Conservation (phyloP, 140 eudicot genomes). For the Cichorium intybus region DNA sequence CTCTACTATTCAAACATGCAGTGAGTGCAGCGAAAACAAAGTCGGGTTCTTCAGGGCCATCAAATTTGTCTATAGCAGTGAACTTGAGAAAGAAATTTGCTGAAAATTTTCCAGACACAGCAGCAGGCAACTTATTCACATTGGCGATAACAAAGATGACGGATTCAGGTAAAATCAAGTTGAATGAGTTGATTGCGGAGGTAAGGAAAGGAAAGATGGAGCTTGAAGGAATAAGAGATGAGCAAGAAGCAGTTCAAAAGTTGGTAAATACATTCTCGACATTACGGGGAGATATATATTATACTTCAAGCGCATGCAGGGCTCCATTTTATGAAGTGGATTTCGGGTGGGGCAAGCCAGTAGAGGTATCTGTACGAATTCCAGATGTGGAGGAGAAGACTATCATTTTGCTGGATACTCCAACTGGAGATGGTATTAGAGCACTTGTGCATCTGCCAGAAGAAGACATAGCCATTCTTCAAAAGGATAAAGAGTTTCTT, state of each 20-base stretch:
- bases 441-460: conserved; percentile 11
- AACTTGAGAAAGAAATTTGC: conserved; percentile 1
- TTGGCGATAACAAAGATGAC: background rate
- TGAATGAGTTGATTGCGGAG: background rate
- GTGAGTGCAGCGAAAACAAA: background rate
- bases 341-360: conserved; percentile 23
- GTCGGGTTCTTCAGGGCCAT: background rate
- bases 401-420: conserved; percentile 7
- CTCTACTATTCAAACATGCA: background rate
- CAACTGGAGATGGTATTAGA: conserved; percentile 18
- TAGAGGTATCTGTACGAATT: background rate
- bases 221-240: background rate
- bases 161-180: background rate
- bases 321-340: conserved; percentile 7
- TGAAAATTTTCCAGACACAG: background rate
- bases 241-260: background rate
- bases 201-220: background rate
- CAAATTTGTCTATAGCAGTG: background rate
- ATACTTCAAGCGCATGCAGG: conserved; percentile 6
- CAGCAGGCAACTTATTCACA: background rate
- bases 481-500: conserved; percentile 13
- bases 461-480: conserved; percentile 19
- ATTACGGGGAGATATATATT: background rate
- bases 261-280: background rate
- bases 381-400: background rate